phyloP scores from a whole-genome alignment of 1,139 yeast species.

The Pichia cactophila region DNA sequence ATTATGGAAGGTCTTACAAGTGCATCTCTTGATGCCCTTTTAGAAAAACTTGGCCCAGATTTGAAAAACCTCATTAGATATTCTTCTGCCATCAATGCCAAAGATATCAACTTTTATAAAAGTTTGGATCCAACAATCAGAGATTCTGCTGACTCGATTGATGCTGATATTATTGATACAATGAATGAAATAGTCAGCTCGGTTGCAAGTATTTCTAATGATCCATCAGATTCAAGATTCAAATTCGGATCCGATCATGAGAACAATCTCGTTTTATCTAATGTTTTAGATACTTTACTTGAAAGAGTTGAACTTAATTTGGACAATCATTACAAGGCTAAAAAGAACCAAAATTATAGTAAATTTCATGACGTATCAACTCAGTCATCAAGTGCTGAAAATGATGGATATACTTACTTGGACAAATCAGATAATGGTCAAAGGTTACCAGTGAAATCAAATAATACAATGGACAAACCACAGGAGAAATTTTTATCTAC shows the following conservation, averaged over 20 bases:
- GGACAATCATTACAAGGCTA: slow-evolving; percentile 34
- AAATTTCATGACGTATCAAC: neutral
- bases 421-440: slow-evolving; percentile 34
- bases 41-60: slow-evolving; percentile 29
- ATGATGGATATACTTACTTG: slow-evolving; percentile 35
- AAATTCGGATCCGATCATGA: slow-evolving; percentile 36
- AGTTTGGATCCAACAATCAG: slow-evolving; percentile 54
- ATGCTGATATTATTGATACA: slow-evolving; percentile 22
- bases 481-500: slow-evolving; percentile 52
- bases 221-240: slow-evolving; percentile 16
- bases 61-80: slow-evolving; percentile 56
- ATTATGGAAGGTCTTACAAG: neutral
- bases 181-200: slow-evolving; percentile 45
- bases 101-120: slow-evolving; percentile 69
- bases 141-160: slow-evolving; percentile 24
- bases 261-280: slow-evolving; percentile 59
- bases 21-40: slow-evolving; percentile 2
- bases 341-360: slow-evolving; percentile 5
- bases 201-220: slow-evolving; percentile 30
- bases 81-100: slow-evolving; percentile 66
- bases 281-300: slow-evolving; percentile 59
- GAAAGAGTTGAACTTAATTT: slow-evolving; percentile 68
- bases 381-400: neutral
- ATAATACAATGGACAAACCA: slow-evolving; percentile 53
- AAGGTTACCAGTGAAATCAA: slow-evolving; percentile 24